These are phyloP conservation scores for Plectranthus barbatus DNA, from an alignment of 257 asterid genomes.

Conservation along the genomic window DNA sequence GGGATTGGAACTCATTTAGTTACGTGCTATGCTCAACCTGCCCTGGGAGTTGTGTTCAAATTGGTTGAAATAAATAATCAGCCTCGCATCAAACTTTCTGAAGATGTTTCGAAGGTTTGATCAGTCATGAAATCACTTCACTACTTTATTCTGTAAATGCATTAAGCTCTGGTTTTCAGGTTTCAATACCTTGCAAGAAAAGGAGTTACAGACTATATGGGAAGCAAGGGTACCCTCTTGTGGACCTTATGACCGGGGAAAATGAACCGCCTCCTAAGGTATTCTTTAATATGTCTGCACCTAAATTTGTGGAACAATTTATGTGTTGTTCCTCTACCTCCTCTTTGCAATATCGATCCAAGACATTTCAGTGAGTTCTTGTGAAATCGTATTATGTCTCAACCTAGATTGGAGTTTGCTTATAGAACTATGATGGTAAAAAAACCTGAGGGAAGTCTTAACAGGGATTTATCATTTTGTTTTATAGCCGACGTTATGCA, in stretches of 20 bases:
- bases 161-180: conserved; percentile 34
- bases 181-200: conserved; percentile 93
- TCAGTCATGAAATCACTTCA: neutral
- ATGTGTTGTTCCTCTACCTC: neutral
- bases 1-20: conserved; percentile 97
- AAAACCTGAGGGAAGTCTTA: neutral
- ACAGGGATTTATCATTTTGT: neutral
- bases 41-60: conserved; percentile 92
- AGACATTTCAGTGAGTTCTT: neutral
- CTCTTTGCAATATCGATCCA: neutral
- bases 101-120: conserved; percentile 89
- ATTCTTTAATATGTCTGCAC: neutral
- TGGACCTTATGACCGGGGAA: conserved; percentile 88
- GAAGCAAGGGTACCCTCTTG: conserved; percentile 88
- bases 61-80: conserved; percentile 88
- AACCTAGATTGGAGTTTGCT: neutral
- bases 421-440: neutral
- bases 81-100: conserved; percentile 96
- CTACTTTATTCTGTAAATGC: neutral
- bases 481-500: neutral
- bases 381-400: neutral
- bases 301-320: neutral
- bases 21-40: conserved; percentile 97
- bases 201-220: conserved; percentile 86
- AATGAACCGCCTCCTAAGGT: conserved; percentile 91